Evolutionary conservation across 2,329 filamentous ascomycete species (phyloP), one percentile per base, ranked within the genome.

Genomic region (Penicillium janthinellum): DNA sequence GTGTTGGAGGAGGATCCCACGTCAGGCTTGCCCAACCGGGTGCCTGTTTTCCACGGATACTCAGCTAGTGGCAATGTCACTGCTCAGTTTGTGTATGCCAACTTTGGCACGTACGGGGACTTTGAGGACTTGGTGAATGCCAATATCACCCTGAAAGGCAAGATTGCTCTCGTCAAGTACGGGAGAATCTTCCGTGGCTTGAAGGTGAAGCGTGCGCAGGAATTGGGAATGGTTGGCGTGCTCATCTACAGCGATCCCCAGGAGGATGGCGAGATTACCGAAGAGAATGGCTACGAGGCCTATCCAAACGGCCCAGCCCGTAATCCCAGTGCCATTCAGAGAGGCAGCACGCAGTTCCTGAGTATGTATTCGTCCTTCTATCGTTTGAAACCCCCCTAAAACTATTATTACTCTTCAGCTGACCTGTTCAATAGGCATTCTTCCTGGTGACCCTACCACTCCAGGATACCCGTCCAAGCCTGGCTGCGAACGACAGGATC

Each of bases 1-100:
- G 83, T 94, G 1, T 79, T 98, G 5, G 83, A 91, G 0, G 88
- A 96, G 54, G 95, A 99, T 73, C 84, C 87, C 3, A 96, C 92
- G 0, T 92, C 88, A 17, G 84, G 87, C 22, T 80, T 92, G 48
- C 77, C 84, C 10, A 84, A 92, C 69, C 83, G 91, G 34, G 84
- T 98, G 25, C 92, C 94, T 1, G 94, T 90, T 0, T 98, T 98
- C 79, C 94, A 98, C 72, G 95, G 94, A 55, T 98, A 97, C 76
- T 96, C 92, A 4, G 92, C 92, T 4, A 93, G 83, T 61, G 94
- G 94, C 31, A 96, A 98, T 74, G 94, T 96, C 50, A 97, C 94
- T 0, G 92, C 87, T 2, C 85, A 87, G 14, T 95, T 91, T 65
- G 90, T 96, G 35, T 98, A 89, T 71, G 92, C 91, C 73, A 97